These are phyloP conservation scores for Xylariales sp. DNA, from an alignment of 2,329 filamentous ascomycete species.

Conservation along the genomic window DNA sequence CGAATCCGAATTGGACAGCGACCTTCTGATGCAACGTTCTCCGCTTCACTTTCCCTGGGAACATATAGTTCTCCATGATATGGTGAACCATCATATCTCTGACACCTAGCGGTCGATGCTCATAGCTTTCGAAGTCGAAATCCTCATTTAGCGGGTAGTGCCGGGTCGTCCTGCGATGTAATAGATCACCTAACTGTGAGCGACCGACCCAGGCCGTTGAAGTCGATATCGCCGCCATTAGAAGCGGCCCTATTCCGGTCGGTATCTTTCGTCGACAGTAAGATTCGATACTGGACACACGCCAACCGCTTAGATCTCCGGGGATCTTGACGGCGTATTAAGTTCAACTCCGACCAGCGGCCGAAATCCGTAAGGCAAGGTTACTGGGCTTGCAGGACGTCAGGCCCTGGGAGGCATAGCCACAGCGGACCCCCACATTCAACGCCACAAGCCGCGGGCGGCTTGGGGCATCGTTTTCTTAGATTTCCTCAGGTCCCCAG, in stretches of 20 bases:
- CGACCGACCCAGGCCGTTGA: not conserved
- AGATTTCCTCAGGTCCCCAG: not conserved
- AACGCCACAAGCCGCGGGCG: no score
- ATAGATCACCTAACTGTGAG: not conserved
- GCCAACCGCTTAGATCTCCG: no score
- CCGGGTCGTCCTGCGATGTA: constrained; percentile 5
- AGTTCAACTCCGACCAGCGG: no score
- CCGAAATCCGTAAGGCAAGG: no score
- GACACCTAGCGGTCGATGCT: constrained; percentile 25
- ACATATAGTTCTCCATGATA: constrained; percentile 27
- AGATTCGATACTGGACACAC: no score
- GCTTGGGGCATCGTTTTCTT: no score
- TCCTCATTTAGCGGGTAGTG: constrained; percentile 31
- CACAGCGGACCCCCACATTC: no score
- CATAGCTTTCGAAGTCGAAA: constrained; percentile 28
- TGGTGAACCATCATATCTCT: constrained; percentile 28
- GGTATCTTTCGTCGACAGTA: no score
- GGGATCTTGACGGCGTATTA: no score
- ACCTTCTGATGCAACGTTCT: constrained; percentile 10
- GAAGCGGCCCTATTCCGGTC: no score
- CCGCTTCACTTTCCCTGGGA: constrained; percentile 13
- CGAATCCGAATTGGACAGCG: constrained; percentile 10
- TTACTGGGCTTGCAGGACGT: no score
- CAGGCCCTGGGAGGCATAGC: no score
- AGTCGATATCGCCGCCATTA: not conserved